Evolutionary conservation across 2,329 filamentous ascomycete genomes (phyloP).

Genomic region (Fusarium sp.): DNA sequence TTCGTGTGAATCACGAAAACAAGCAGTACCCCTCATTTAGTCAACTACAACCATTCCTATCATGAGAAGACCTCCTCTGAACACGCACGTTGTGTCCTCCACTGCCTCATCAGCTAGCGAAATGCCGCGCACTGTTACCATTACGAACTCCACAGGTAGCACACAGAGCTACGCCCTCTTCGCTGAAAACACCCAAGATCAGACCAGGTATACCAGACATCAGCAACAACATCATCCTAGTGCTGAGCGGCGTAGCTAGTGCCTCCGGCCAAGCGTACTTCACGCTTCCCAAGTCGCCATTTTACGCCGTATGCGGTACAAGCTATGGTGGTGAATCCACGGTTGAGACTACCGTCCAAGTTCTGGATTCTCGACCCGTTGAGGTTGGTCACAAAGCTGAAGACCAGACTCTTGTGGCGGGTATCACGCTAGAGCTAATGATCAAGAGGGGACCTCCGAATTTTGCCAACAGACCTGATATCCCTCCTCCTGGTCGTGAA

Average conservation of each 20-base stretch:
- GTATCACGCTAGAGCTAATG: background rate
- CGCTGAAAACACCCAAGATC: background rate
- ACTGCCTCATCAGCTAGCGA: background rate
- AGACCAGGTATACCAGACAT: background rate
- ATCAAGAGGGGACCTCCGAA: background rate
- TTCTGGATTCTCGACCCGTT: background rate
- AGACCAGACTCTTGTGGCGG: background rate
- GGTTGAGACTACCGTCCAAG: background rate
- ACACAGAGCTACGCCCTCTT: background rate
- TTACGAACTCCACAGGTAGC: background rate
- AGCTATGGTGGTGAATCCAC: background rate
- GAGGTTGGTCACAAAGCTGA: background rate
- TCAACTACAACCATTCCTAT: background rate
- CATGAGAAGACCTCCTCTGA: background rate
- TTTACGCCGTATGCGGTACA: background rate
- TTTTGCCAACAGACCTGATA: background rate
- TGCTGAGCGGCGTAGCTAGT: background rate
- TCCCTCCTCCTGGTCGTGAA: background rate
- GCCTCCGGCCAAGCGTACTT: background rate
- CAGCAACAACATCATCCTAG: background rate
- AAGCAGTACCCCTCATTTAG: background rate
- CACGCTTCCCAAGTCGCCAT: background rate
- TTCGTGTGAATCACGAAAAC: rapidly evolving
- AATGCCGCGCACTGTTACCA: background rate
- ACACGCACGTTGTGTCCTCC: background rate